Percentiles rank a stretch among this genome's conserved stretches.
Evolutionary conservation across 2,329 filamentous ascomycete species (phyloP).

Genomic region (Westerdykella aurantiaca): DNA sequence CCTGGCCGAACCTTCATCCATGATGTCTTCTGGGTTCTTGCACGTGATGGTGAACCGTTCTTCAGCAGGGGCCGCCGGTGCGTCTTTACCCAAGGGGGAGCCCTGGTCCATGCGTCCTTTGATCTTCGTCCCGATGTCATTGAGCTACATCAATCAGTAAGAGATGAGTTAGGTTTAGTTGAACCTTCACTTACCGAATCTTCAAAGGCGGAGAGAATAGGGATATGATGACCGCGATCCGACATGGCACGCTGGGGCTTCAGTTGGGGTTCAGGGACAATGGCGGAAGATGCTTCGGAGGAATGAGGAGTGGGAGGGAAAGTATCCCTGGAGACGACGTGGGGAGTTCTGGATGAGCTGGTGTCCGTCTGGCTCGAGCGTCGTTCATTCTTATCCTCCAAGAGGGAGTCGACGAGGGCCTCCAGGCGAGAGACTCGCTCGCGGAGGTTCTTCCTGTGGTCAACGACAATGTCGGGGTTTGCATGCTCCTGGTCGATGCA

Average conservation of each 20-base stretch:
- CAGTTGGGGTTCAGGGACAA: slow-evolving; percentile 5
- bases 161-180: neutral
- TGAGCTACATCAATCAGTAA: slow-evolving; percentile 24
- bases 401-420: slow-evolving; percentile 35
- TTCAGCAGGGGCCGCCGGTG: slow-evolving; percentile 2
- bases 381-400: slow-evolving; percentile 31
- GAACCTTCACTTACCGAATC: slow-evolving; percentile 29
- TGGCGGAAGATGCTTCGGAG: slow-evolving; percentile 23
- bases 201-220: slow-evolving; percentile 36
- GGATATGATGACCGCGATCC: slow-evolving; percentile 30
- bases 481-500: slow-evolving; percentile 45
- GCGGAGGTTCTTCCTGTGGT: slow-evolving; percentile 41
- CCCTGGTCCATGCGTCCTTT: slow-evolving; percentile 17
- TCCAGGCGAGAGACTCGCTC: slow-evolving; percentile 41
- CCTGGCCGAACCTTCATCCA: slow-evolving; percentile 12
- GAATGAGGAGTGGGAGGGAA: slow-evolving; percentile 32
- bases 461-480: slow-evolving; percentile 36
- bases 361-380: slow-evolving; percentile 18
- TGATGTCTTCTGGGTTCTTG: slow-evolving; percentile 25
- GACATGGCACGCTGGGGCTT: slow-evolving; percentile 19
- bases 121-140: slow-evolving; percentile 30
- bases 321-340: slow-evolving; percentile 18
- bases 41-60: slow-evolving; percentile 28
- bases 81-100: neutral
- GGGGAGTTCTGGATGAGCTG: slow-evolving; percentile 22